These are phyloP conservation scores for Camptophora hylomeconis DNA, from an alignment of 2,329 filamentous ascomycete genomes.

Conservation along the genomic window DNA sequence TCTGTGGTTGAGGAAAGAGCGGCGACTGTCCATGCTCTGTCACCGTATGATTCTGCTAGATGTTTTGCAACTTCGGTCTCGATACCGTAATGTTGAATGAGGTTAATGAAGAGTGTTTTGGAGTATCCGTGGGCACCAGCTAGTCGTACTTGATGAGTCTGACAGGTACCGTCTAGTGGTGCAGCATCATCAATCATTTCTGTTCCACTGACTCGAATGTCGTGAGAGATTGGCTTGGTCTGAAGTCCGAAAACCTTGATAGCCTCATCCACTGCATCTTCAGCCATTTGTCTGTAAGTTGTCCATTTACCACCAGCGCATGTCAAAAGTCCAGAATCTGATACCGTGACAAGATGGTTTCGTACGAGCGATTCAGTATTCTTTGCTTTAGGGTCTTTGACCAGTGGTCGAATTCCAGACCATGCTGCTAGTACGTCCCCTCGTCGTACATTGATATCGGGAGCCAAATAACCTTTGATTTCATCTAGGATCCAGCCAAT, in stretches of 20 bases:
- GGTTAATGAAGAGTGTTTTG: constrained; percentile 84
- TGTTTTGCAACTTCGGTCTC: constrained; percentile 89
- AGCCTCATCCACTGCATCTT: constrained; percentile 68
- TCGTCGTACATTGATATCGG: constrained; percentile 72
- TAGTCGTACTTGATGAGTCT: constrained; percentile 70
- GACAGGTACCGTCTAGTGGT: constrained; percentile 53
- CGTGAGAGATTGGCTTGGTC: constrained; percentile 11
- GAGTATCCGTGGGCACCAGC: constrained; percentile 78
- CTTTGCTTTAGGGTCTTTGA: constrained; percentile 72
- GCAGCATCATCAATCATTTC: constrained; percentile 16
- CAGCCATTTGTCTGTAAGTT: constrained; percentile 84
- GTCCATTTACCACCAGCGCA: constrained; percentile 89
- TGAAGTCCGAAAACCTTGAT: constrained; percentile 15
- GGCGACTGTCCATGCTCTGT: constrained; percentile 83
- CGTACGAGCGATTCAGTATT: constrained; percentile 80
- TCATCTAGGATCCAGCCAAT: constrained; percentile 81
- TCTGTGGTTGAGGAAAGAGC: constrained; percentile 65
- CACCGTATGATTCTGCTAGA: constrained; percentile 75
- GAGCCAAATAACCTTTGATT: constrained; percentile 67
- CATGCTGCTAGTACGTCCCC: constrained; percentile 82
- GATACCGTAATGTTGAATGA: constrained; percentile 85
- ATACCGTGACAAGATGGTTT: constrained; percentile 71
- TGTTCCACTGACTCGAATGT: constrained; percentile 14
- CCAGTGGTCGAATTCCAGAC: constrained; percentile 76
- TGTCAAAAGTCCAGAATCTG: constrained; percentile 66